Evolutionary conservation across 768 basidiomycete species (phyloP).

Genomic region (Mycena indigotica): DNA sequence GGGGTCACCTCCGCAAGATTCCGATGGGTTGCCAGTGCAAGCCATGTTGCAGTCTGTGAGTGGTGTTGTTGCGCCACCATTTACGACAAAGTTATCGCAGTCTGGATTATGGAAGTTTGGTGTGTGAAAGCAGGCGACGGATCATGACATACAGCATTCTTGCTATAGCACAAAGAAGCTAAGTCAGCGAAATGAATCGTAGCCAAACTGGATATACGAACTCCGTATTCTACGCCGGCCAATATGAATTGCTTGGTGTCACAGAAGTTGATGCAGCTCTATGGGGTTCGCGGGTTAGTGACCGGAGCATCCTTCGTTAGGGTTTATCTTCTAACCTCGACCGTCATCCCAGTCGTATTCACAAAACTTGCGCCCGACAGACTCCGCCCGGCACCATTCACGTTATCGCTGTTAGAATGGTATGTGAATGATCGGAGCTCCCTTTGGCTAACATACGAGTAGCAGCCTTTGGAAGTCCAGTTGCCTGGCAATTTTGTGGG

Average conservation of each 20-base stretch:
- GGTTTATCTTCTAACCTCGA: constrained; percentile 33
- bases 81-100: constrained; percentile 60
- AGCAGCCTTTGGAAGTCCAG: constrained; percentile 66
- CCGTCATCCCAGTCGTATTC: constrained; percentile 60
- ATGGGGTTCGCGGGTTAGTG: constrained; percentile 2
- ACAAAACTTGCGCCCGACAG: constrained; percentile 52
- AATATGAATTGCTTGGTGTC: constrained; percentile 51
- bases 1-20: constrained; percentile 52
- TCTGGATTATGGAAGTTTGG: constrained; percentile 40
- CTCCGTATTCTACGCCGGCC: constrained; percentile 69
- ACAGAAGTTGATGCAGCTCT: constrained; percentile 50
- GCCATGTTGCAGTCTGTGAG: constrained; percentile 46
- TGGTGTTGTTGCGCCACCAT: constrained; percentile 48
- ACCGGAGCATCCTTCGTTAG: background rate
- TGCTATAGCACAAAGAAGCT: constrained; percentile 12
- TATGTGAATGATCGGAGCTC: background rate
- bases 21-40: constrained; percentile 45
- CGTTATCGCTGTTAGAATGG: constrained; percentile 31
- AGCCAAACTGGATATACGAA: constrained; percentile 20
- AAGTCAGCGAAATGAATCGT: constrained; percentile 6
- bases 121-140: background rate
- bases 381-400: constrained; percentile 50
- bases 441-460: constrained; percentile 54
- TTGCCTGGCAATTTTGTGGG: constrained; percentile 49
- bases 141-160: constrained; percentile 57